Conservation (phyloP, 768 basidiomycete species). For the Xanthoconium purpureum region DNA sequence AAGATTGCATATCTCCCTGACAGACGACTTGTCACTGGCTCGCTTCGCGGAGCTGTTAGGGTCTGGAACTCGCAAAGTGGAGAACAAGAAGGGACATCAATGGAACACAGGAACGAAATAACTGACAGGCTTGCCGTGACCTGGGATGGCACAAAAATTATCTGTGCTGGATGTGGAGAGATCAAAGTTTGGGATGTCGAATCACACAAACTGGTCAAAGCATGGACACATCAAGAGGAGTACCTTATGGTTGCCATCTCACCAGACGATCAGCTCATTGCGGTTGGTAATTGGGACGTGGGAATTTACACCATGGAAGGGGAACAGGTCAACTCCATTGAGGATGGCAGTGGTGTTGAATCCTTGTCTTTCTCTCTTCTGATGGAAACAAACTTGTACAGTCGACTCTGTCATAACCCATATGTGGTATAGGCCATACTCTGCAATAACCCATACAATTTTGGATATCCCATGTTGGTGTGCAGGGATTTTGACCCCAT, state of each 20-base stretch:
- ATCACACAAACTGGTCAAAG: background rate
- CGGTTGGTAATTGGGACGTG: background rate
- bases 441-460: no score
- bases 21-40: no score
- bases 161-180: background rate
- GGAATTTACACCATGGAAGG: background rate
- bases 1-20: background rate
- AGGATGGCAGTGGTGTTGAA: background rate
- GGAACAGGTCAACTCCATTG: background rate
- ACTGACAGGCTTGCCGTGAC: no score
- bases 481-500: no score
- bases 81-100: no score
- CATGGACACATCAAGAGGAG: background rate
- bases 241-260: background rate
- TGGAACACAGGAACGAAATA: no score
- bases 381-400: background rate
- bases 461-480: no score
- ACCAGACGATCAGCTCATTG: background rate
- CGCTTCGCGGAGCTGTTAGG: no score
- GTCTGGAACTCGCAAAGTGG: no score
- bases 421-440: no score
- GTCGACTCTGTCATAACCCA: no score
- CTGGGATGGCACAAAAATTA: background rate
- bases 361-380: background rate
- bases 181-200: constrained; percentile 1